Evolutionary conservation across 1,284 basidiomycete genomes (phyloP), one percentile per base, ranked within the genome.

Genomic region (Ustilago lituana): DNA sequence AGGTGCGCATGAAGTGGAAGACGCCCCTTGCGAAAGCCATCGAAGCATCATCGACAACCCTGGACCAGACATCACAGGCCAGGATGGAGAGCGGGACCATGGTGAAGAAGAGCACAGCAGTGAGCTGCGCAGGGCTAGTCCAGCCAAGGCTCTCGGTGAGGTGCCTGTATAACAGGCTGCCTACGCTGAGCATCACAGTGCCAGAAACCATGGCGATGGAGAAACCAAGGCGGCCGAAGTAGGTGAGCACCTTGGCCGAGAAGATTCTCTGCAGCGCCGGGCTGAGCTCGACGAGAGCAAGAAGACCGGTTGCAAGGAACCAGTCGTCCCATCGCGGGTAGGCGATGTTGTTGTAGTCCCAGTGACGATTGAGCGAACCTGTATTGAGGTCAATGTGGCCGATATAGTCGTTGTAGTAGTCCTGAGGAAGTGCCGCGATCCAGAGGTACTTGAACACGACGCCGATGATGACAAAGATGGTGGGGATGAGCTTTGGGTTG

Each of bases 271-370:
- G 68, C 5, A 63, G 61, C 9, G 36, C 35, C 10, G 57, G 64
- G 44, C 51, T 63, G 35, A 77, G 46, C 43, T 77, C 74, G 22
- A 77, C 37, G 15, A 77, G 64, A 12, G 63, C 53, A 9, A 77
- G 31, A n/a, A 65, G 47, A 40, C 70, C 73, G 12, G 73, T 62
- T 17, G 50, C 57, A 15, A 77, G 50, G 35, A 77, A 40, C 61
- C 64, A 77, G 63, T 77, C 72, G 24, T 77, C 75, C 45, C 72
- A 63, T 46, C 75, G 65, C 4, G 75, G 73, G 55, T 60, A 74
- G 17, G 73, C 72, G 8, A 36, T 57, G 38, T 58, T 58, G 56
- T 51, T 54, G 52, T 52, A 45, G 37, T 73, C 57, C 50, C 63
- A 69, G 47, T 64, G 45, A 10, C 55, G 45, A 50, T 73, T 69